Base-by-base conservation (phyloP, 106 monocot genomes). In the Posidonia australis region DNA sequence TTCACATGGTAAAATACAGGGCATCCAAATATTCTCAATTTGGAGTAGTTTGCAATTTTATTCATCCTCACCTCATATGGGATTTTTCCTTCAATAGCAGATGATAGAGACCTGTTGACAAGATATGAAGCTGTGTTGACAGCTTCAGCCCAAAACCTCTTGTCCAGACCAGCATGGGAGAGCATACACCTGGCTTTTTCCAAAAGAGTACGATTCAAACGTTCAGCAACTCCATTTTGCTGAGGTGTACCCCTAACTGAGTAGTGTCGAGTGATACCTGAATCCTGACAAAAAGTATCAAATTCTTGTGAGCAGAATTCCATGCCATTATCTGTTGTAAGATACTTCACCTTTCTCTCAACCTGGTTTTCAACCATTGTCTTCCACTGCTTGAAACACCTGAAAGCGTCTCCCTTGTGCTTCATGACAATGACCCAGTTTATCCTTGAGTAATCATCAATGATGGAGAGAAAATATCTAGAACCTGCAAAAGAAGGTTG, bases 341-440 rank as follows among this genome's bases (percentile, higher is more conserved):
- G 32, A 30, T 31, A 18, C 28, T 67, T 67, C 6, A 67, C 52
- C 9, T 30, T 52, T 19, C 23, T 51, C 20, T 12, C 10, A 26
- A 23, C 48, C n/a, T 67, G 67, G 13, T 67, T 67, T 46, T 67
- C 51, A 44, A 67, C 67, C 27, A 27, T 28, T 20, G 28, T 13
- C 17, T 29, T 67, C 26, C 49, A 67, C n/a, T 67, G 23, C 31
- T 53, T 67, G 5, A 67, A 67, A 17, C 0, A 13, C 13, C 14
- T 26, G 46, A 67, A 31, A 12, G 17, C 18, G 18, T 67, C 46
- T 48, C 10, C 28, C 30, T 67, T 53, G 18, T 67, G 49, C 11
- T 67, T 67, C 27, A 53, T 9, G 16, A 67, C 23, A n/a, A 30
- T 53, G 25, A 67, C 52, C 28, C 49, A 67, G 3, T 48, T 1